Conservation (phyloP, 345 rosid genomes). For the Angophora floribunda region DNA sequence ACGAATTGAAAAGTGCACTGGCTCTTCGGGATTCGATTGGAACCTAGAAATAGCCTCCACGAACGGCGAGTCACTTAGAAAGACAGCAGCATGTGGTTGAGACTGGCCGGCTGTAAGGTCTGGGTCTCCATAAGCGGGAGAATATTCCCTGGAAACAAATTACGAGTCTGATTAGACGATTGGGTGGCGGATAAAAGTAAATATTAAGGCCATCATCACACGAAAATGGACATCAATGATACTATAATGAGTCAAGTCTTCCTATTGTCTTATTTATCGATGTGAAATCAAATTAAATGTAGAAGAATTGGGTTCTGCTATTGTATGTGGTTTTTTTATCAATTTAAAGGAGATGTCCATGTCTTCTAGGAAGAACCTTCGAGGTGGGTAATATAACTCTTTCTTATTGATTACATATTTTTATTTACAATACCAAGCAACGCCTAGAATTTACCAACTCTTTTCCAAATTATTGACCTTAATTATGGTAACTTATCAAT, state of each 20-base stretch:
- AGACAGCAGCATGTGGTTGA: not conserved
- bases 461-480: no score
- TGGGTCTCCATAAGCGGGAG: not conserved
- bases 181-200: not conserved
- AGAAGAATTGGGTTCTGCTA: not conserved
- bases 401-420: no score
- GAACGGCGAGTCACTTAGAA: not conserved
- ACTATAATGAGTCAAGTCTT: not conserved
- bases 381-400: no score
- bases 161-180: not conserved
- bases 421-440: no score
- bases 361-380: no score
- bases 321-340: not conserved
- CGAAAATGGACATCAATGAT: not conserved
- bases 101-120: not conserved
- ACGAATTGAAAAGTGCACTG: not conserved
- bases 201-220: not conserved
- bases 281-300: not conserved
- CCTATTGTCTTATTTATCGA: not conserved
- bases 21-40: not conserved
- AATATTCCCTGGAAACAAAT: not conserved
- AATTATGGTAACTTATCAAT: no score
- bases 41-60: not conserved
- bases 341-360: not conserved
- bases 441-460: no score